phyloP scores from a whole-genome alignment of 1,139 yeast genomes.

The Meyerozyma carpophila region DNA sequence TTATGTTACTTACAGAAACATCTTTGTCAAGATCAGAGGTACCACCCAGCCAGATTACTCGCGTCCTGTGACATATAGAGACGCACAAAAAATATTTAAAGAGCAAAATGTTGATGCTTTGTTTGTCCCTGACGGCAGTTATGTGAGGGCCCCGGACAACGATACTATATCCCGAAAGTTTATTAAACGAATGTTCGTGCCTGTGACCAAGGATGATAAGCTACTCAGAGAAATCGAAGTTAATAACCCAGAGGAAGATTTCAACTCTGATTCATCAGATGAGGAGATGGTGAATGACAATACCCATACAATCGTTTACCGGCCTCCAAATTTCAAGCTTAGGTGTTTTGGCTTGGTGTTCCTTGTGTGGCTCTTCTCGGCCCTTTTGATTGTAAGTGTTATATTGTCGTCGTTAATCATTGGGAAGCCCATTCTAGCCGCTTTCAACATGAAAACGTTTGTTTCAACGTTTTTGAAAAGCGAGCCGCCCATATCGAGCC shows the following conservation, averaged over 20 bases:
- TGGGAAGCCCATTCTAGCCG: slow-evolving; percentile 24
- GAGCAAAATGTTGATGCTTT: slow-evolving; percentile 38
- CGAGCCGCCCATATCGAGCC: background rate
- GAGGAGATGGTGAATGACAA: slow-evolving; percentile 44
- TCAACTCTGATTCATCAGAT: slow-evolving; percentile 40
- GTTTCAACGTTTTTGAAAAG: background rate
- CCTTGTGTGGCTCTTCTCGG: slow-evolving; percentile 68
- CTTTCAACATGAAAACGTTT: background rate
- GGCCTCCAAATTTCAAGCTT: slow-evolving; percentile 71
- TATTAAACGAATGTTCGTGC: slow-evolving; percentile 64
- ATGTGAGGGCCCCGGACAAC: slow-evolving; percentile 79
- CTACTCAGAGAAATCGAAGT: slow-evolving; percentile 24
- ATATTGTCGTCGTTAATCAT: slow-evolving; percentile 28
- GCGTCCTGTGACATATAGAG: slow-evolving; percentile 48
- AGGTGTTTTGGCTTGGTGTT: slow-evolving; percentile 55
- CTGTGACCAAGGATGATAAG: slow-evolving; percentile 77
- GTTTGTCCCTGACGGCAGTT: slow-evolving; percentile 74
- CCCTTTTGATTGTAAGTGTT: slow-evolving; percentile 37
- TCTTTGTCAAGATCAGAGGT: slow-evolving; percentile 35
- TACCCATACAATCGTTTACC: slow-evolving; percentile 71
- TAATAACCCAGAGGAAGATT: slow-evolving; percentile 16
- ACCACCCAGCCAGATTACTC: slow-evolving; percentile 51
- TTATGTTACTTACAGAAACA: slow-evolving; percentile 50
- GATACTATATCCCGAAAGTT: slow-evolving; percentile 68
- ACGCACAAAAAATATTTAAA: slow-evolving; percentile 41